Conservation (phyloP, 73 alveolate species). For the Paramecium pentaurelia region DNA sequence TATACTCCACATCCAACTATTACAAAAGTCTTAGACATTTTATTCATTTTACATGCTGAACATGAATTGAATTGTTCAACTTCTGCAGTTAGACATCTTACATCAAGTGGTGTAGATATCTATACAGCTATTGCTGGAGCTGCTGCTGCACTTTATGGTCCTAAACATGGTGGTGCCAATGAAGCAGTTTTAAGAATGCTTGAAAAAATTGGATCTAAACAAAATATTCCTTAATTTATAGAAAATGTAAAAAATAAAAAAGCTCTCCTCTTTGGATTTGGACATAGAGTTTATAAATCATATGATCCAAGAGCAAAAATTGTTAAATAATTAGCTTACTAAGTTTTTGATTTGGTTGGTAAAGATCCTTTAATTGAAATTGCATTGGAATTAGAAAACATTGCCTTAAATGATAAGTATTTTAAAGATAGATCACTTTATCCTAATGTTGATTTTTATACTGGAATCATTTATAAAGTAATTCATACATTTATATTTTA, state of each 20-base stretch:
- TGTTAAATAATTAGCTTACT: constrained; percentile 80
- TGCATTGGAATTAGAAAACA: constrained; percentile 86
- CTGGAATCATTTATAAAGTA: constrained; percentile 86
- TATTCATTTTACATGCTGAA: constrained; percentile 90
- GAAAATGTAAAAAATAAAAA: constrained; percentile 82
- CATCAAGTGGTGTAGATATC: constrained; percentile 79
- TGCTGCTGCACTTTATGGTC: constrained; percentile 90
- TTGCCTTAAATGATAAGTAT: constrained; percentile 85
- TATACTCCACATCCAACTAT: constrained; percentile 82
- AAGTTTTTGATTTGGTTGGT: constrained; percentile 83
- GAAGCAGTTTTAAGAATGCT: constrained; percentile 93
- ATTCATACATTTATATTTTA: background rate
- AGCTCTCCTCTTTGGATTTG: constrained; percentile 85
- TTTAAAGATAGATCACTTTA: constrained; percentile 80
- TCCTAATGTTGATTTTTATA: constrained; percentile 92
- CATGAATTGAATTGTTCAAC: constrained; percentile 94
- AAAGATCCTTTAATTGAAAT: constrained; percentile 87
- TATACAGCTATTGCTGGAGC: constrained; percentile 86
- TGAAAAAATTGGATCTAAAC: constrained; percentile 80
- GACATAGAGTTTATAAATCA: constrained; percentile 89
- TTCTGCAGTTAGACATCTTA: constrained; percentile 88
- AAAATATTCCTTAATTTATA: constrained; percentile 80
- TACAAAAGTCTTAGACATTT: constrained; percentile 78
- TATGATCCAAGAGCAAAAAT: constrained; percentile 91
- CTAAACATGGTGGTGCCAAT: constrained; percentile 94